Conservation (phyloP, 2,329 filamentous ascomycete species). For the Huntiella omanensis region DNA sequence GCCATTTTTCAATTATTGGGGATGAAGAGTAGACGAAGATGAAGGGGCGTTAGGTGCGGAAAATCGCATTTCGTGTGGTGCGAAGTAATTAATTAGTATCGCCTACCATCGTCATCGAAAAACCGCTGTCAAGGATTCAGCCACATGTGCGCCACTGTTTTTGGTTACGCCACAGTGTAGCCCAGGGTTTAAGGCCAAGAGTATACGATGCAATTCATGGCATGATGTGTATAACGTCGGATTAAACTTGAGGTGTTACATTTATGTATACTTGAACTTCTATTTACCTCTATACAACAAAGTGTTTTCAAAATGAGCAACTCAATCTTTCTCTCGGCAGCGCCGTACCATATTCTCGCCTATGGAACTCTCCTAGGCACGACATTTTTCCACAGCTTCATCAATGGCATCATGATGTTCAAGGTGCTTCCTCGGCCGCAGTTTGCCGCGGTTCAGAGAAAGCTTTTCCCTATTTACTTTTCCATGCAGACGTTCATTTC, state of each 20-base stretch:
- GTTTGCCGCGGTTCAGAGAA: slow-evolving; percentile 64
- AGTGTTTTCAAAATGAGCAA: neutral
- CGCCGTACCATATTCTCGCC: slow-evolving; percentile 59
- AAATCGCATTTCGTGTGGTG: neutral
- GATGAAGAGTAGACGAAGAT: neutral
- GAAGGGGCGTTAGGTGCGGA: neutral
- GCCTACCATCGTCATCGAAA: slow-evolving; percentile 10
- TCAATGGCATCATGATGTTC: slow-evolving; percentile 57
- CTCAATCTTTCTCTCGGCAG: slow-evolving; percentile 39
- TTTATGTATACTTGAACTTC: too few relatives aligned
- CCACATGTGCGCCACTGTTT: neutral
- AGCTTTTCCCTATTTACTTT: slow-evolving; percentile 80
- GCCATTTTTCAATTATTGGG: slow-evolving; percentile 13
- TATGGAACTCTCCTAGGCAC: slow-evolving; percentile 79
- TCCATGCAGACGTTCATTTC: slow-evolving; percentile 62
- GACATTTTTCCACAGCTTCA: slow-evolving; percentile 74
- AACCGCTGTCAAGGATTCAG: neutral
- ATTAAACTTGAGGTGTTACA: too few relatives aligned
- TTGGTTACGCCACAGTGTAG: neutral
- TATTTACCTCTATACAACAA: neutral
- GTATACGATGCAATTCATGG: too few relatives aligned
- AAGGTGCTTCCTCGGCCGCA: slow-evolving; percentile 56
- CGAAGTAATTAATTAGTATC: neutral
- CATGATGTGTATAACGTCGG: too few relatives aligned
- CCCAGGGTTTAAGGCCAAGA: neutral